These are phyloP conservation scores for Paracamarosporium sp. DNA, from an alignment of 2,329 filamentous ascomycete species.

Conservation along the genomic window DNA sequence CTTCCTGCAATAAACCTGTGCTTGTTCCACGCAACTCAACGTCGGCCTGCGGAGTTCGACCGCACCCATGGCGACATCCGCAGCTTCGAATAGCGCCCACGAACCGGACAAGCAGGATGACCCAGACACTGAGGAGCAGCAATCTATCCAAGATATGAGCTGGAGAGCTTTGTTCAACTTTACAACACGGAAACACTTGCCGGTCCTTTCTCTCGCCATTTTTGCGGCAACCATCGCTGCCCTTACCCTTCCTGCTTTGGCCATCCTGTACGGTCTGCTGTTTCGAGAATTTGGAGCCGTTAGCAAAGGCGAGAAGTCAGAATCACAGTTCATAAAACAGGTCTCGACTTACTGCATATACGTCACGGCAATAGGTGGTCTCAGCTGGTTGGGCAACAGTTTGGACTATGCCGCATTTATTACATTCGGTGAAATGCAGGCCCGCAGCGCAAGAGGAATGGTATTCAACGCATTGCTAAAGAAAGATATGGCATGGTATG, in stretches of 20 bases:
- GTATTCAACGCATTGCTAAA: slow-evolving; percentile 74
- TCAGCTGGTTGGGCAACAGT: slow-evolving; percentile 71
- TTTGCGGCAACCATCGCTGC: slow-evolving; percentile 66
- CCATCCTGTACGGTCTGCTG: slow-evolving; percentile 75
- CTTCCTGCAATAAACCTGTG: neutral
- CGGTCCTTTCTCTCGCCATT: slow-evolving; percentile 62
- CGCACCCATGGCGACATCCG: slow-evolving; percentile 21
- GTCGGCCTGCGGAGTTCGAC: neutral
- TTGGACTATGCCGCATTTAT: slow-evolving; percentile 75
- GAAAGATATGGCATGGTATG: slow-evolving; percentile 84
- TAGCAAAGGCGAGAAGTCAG: slow-evolving; percentile 61
- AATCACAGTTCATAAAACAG: slow-evolving; percentile 59
- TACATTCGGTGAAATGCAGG: slow-evolving; percentile 81
- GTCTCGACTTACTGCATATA: slow-evolving; percentile 68
- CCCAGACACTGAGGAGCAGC: slow-evolving; percentile 26
- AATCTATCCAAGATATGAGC: slow-evolving; percentile 26
- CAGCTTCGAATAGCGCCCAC: slow-evolving; percentile 15
- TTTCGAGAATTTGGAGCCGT: slow-evolving; percentile 75
- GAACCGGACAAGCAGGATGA: slow-evolving; percentile 19
- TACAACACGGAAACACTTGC: slow-evolving; percentile 66
- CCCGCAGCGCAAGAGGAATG: slow-evolving; percentile 66
- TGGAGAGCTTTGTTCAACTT: slow-evolving; percentile 75
- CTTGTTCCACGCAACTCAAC: slow-evolving; percentile 5
- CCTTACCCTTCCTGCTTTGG: slow-evolving; percentile 67
- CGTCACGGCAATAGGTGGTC: slow-evolving; percentile 68